phyloP scores from a whole-genome alignment of 1,139 yeast species.

The Geotrichum australiense region DNA sequence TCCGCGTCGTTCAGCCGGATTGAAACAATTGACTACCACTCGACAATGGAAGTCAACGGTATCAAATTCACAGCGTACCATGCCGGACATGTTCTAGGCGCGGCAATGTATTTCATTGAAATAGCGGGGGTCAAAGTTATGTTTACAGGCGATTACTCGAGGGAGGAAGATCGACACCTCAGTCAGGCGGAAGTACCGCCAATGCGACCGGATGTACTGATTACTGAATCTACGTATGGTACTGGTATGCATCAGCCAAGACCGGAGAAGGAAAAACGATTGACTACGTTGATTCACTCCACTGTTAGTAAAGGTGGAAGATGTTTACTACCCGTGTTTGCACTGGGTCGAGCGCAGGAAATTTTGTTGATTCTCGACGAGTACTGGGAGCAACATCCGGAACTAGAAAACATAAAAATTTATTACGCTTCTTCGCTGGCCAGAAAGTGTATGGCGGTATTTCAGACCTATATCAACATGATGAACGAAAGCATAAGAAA shows the following conservation, averaged over 20 bases:
- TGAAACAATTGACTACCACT: slow-evolving; percentile 92
- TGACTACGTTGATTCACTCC: slow-evolving; percentile 76
- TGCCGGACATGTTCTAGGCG: slow-evolving; percentile 98
- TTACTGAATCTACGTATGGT: slow-evolving; percentile 95
- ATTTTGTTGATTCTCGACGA: slow-evolving; percentile 82
- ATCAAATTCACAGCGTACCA: slow-evolving; percentile 95
- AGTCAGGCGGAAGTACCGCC: slow-evolving; percentile 95
- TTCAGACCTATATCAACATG: slow-evolving; percentile 92
- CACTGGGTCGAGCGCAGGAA: slow-evolving; percentile 95
- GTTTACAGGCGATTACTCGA: slow-evolving; percentile 93
- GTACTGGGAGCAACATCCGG: slow-evolving; percentile 83
- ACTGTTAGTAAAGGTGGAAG: slow-evolving; percentile 87
- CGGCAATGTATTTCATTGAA: slow-evolving; percentile 95
- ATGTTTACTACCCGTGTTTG: slow-evolving; percentile 88
- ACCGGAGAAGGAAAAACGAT: slow-evolving; percentile 69
- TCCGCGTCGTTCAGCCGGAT: slow-evolving; percentile 80
- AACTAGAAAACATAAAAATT: slow-evolving; percentile 72
- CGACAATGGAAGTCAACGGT: slow-evolving; percentile 91
- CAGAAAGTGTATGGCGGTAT: slow-evolving; percentile 93
- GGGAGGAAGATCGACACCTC: slow-evolving; percentile 92
- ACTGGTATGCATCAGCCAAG: slow-evolving; percentile 96
- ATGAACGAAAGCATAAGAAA: slow-evolving; percentile 89
- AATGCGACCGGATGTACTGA: slow-evolving; percentile 76
- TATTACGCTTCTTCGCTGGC: slow-evolving; percentile 93
- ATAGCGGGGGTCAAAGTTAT: slow-evolving; percentile 85